Evolutionary conservation across 768 basidiomycete species (phyloP), one percentile per base, ranked within the genome.

Genomic region (Boletellus ananas): DNA sequence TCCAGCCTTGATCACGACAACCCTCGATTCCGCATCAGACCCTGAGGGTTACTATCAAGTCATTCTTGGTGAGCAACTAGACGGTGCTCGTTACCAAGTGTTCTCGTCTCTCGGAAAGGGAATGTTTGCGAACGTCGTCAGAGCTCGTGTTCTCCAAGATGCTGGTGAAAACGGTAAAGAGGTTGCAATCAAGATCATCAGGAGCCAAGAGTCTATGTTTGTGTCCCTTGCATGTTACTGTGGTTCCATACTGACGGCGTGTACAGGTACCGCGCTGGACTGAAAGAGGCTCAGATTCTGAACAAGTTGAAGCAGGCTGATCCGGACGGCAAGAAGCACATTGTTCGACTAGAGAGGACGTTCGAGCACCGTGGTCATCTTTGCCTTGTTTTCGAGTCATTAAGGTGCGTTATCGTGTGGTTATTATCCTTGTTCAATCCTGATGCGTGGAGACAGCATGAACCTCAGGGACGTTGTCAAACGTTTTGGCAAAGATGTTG

Each of bases 361-460:
- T 99, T 99, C 68, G 96, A 99, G 66, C 95, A 98, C 65, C 87
- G 94, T 33, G 94, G 95, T 0, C 96, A 99, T 68, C 72, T 97
- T 11, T 99, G 96, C 62, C 74, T 99, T 33, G 96, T 99, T 12
- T 97, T 97, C 47, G 96, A 99, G 70, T 85, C 83, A 20, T 64
- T 98, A 64, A 94, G 90, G 94, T 95, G 43, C 46, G 77, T 64
- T 29, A 36, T 43, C 44, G 20, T 51, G 8, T 38, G 40, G 46
- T 33, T 14, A 20, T 13, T 36, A 3, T 34, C 23, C 56, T 62
- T 21, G 45, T 38, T 31, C 47, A 25, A 52, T 53, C 31, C 58
- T 61, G 51, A 54, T 29, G 35, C 37, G 18, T 40, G 29, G 14
- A 16, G 45, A 31, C 47, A 96, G 94, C 62, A 96, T 97, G 93